phyloP scores from a whole-genome alignment of 148 eudicot species.

The Suaeda aralocaspica region DNA sequence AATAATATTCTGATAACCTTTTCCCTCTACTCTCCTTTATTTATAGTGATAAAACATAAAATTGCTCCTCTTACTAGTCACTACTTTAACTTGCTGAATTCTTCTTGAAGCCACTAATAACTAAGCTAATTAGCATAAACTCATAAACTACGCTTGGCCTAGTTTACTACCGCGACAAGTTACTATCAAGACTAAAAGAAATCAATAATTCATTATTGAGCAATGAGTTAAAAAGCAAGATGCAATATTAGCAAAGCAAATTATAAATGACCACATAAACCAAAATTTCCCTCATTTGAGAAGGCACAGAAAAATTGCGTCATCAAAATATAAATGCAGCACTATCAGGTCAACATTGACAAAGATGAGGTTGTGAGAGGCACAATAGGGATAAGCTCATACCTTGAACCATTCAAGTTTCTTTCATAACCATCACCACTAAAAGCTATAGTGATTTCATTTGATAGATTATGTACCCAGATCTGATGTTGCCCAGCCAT shows the following conservation, averaged over 20 bases:
- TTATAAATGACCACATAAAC: background rate
- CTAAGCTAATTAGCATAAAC: no score
- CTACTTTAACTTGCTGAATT: no score
- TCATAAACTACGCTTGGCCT: no score
- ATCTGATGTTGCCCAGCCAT: constrained; percentile 99
- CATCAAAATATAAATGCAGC: background rate
- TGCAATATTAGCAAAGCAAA: background rate
- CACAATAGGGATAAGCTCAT: background rate
- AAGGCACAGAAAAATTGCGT: background rate
- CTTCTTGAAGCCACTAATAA: no score
- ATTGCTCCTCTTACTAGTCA: no score
- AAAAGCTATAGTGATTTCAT: constrained; percentile 64
- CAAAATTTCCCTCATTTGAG: no score
- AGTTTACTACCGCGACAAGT: no score
- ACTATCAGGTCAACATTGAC: constrained; percentile 3
- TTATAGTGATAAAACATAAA: no score
- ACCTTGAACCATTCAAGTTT: constrained; percentile 92
- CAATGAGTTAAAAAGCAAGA: background rate
- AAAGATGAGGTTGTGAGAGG: no score
- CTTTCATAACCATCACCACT: constrained; percentile 98
- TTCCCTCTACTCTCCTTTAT: no score
- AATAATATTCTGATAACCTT: no score
- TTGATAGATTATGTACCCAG: constrained; percentile 63
- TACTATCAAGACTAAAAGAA: background rate
- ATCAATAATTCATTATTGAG: background rate